These are phyloP conservation scores for Pelagomonas calceolata DNA, from an alignment of 108 stramenopile species.

Conservation along the genomic window DNA sequence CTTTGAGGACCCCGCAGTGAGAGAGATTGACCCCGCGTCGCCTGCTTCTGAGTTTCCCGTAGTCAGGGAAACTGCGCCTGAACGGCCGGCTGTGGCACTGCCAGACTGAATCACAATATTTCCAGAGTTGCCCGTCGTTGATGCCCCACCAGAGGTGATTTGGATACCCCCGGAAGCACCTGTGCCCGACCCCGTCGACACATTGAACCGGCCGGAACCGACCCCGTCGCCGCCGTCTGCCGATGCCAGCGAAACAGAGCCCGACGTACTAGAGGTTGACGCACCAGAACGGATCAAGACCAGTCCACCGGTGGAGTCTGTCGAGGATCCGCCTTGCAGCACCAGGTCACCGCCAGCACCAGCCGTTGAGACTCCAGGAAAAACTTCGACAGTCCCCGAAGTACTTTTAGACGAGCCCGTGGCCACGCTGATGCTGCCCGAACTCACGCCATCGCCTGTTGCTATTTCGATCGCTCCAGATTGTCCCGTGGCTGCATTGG, in stretches of 20 bases:
- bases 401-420: background rate
- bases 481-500: background rate
- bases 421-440: background rate
- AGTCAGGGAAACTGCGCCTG: background rate
- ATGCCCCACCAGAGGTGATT: too few species aligned
- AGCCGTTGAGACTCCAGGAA: too few species aligned
- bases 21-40: background rate
- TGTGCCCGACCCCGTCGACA: too few species aligned
- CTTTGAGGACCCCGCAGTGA: constrained; percentile 1
- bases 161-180: too few species aligned
- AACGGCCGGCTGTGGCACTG: background rate
- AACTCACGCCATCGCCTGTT: background rate
- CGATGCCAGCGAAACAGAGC: background rate
- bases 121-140: too few species aligned
- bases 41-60: constrained; percentile 1
- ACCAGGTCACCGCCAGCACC: background rate
- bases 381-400: background rate
- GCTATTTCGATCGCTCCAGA: background rate
- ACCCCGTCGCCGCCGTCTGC: background rate
- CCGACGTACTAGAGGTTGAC: background rate
- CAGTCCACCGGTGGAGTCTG: background rate
- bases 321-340: background rate
- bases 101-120: too few species aligned
- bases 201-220: too few species aligned
- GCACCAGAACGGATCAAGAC: constrained; percentile 1